Percentiles rank a stretch among this genome's conserved stretches.
Evolutionary conservation across 192 early-diverging fungal genomes (phyloP).

Genomic region (Chytriomyces sp.): DNA sequence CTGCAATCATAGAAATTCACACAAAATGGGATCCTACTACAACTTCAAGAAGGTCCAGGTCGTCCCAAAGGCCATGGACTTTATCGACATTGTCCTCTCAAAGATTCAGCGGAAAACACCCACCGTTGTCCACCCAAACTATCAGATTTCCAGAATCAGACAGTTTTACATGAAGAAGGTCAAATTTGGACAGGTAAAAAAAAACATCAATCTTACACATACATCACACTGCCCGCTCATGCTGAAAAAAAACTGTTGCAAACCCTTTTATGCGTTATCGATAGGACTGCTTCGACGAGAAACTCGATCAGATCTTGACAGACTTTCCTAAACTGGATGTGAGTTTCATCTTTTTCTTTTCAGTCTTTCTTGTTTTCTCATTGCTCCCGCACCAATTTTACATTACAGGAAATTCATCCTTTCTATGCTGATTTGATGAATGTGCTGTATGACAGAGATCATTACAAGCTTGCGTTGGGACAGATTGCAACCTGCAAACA

Average conservation of each 20-base stretch:
- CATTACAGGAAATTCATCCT: constrained; percentile 90
- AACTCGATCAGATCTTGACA: constrained; percentile 86
- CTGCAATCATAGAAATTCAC: too few species aligned
- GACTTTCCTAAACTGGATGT: constrained; percentile 99
- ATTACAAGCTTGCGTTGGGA: constrained; percentile 98
- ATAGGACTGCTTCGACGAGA: constrained; percentile 86
- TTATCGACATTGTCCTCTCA: constrained; percentile 96
- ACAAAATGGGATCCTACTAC: constrained; percentile 72
- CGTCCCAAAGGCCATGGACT: constrained; percentile 88
- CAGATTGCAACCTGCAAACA: constrained; percentile 98
- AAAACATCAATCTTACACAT: too few species aligned
- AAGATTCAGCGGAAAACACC: constrained; percentile 99
- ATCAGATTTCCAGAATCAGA: constrained; percentile 95
- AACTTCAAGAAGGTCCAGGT: constrained; percentile 99
- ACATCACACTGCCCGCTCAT: too few species aligned
- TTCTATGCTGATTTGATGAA: constrained; percentile 99
- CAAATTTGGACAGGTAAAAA: constrained; percentile 92
- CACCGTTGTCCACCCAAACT: constrained; percentile 94
- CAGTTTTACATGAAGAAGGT: constrained; percentile 99
- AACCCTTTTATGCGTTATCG: neutral
- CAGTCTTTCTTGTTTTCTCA: too few species aligned
- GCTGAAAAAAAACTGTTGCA: neutral
- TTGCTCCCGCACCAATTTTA: too few species aligned
- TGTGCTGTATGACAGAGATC: constrained; percentile 99
- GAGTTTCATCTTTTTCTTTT: constrained; percentile 23